Percentiles rank a stretch among this genome's conserved stretches.
phyloP scores from a whole-genome alignment of 2,329 filamentous ascomycete genomes.

The Aureobasidium subglaciale region DNA sequence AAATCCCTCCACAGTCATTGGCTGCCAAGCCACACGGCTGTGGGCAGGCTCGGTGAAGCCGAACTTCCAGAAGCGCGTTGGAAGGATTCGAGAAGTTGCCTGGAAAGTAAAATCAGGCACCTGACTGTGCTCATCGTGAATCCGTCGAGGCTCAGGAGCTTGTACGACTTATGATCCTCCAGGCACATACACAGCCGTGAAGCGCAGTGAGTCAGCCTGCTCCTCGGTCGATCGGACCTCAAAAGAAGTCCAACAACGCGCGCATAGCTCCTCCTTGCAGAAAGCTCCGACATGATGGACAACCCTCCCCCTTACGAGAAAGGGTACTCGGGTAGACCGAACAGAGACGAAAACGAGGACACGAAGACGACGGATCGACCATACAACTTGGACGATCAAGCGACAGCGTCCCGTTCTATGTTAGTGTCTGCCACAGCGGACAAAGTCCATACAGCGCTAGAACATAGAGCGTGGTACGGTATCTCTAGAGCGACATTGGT shows the following conservation, averaged over 20 bases:
- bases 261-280: not conserved
- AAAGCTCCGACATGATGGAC: not conserved
- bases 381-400: constrained; percentile 26
- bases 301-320: constrained; percentile 27
- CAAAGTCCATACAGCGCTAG: constrained; percentile 15
- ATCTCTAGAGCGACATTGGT: constrained; percentile 25
- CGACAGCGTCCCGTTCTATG: constrained; percentile 24
- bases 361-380: constrained; percentile 16
- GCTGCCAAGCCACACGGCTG: constrained; percentile 10
- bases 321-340: constrained; percentile 10
- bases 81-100: constrained; percentile 7
- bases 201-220: not conserved
- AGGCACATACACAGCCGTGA: not conserved
- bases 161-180: not conserved
- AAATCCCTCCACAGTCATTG: not conserved
- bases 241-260: not conserved
- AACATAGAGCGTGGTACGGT: constrained; percentile 22
- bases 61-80: not conserved
- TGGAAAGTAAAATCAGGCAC: constrained; percentile 7
- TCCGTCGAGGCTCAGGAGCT: not conserved
- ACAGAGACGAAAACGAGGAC: constrained; percentile 5
- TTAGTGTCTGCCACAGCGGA: constrained; percentile 26
- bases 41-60: constrained; percentile 1
- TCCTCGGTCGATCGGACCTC: not conserved
- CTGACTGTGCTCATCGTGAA: not conserved